Evolutionary conservation across 805 yeast genomes (phyloP).

Genomic region (Nakazawaea ambrosiae): DNA sequence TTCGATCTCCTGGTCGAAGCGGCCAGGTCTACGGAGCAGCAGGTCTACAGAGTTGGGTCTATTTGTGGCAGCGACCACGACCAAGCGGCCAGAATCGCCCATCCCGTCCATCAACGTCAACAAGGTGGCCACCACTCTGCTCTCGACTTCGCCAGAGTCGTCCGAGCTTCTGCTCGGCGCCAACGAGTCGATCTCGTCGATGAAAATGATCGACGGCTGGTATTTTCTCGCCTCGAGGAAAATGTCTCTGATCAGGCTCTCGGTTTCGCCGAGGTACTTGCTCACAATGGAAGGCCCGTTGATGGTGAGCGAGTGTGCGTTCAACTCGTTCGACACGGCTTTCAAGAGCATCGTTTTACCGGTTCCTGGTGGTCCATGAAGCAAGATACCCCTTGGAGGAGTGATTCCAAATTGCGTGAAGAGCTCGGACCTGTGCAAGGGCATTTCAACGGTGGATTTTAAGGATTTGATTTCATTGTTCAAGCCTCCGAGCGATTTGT

Average conservation of each 20-base stretch:
- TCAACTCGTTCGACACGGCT: slow-evolving; percentile 69
- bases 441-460: slow-evolving; percentile 66
- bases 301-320: slow-evolving; percentile 80
- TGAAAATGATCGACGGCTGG: slow-evolving; percentile 82
- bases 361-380: slow-evolving; percentile 98
- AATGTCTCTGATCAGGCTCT: slow-evolving; percentile 68
- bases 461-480: slow-evolving; percentile 52
- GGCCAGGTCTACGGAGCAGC: slow-evolving; percentile 77
- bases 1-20: slow-evolving; percentile 86
- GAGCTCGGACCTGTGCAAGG: slow-evolving; percentile 68
- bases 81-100: slow-evolving; percentile 52
- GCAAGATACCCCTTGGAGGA: slow-evolving; percentile 86
- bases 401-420: slow-evolving; percentile 81
- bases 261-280: slow-evolving; percentile 92
- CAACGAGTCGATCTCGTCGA: slow-evolving; percentile 91
- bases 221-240: slow-evolving; percentile 80
- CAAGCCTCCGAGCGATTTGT: slow-evolving; percentile 73
- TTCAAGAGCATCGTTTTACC: slow-evolving; percentile 88
- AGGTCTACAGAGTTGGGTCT: slow-evolving; percentile 64
- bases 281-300: slow-evolving; percentile 91
- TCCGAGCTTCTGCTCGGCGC: slow-evolving; percentile 82
- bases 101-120: slow-evolving; percentile 77
- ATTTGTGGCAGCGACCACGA: slow-evolving; percentile 67
- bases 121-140: slow-evolving; percentile 84
- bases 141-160: slow-evolving; percentile 86